A percentile compares a stretch with the other conserved stretches of the same genome.
phyloP scores from a whole-genome alignment of 805 yeast genomes.

The Ogataea nakhonphanomensis region DNA sequence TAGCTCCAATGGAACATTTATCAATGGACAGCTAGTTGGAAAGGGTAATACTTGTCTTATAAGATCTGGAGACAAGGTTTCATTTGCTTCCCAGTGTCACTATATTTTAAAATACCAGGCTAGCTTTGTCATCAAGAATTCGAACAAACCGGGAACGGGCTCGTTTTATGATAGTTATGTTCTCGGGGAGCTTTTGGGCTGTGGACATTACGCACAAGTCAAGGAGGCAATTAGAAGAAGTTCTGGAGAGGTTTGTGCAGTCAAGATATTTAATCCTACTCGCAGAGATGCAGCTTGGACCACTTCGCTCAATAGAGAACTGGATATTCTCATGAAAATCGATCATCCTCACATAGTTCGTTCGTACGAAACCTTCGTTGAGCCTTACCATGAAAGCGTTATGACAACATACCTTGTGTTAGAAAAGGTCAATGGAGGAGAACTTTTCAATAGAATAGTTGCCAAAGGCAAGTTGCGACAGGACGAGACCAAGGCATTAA shows the following conservation, averaged over 20 bases:
- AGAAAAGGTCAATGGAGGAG: constrained; percentile 74
- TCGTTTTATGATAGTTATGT: constrained; percentile 58
- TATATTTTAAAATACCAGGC: constrained; percentile 28
- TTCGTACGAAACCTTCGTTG: constrained; percentile 52
- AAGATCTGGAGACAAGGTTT: constrained; percentile 60
- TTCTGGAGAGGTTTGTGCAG: constrained; percentile 64
- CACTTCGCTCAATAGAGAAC: constrained; percentile 54
- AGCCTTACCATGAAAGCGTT: constrained; percentile 45
- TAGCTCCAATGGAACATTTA: constrained; percentile 63
- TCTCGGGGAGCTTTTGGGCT: constrained; percentile 59
- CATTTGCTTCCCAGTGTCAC: constrained; percentile 41
- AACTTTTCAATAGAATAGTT: constrained; percentile 68
- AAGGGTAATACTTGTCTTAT: constrained; percentile 46
- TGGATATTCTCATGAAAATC: constrained; percentile 59
- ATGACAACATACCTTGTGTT: constrained; percentile 59
- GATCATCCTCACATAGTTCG: constrained; percentile 71
- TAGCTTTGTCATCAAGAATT: neutral
- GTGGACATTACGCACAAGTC: constrained; percentile 82
- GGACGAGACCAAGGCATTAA: constrained; percentile 58
- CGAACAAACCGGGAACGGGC: constrained; percentile 11
- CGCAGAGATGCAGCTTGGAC: constrained; percentile 25
- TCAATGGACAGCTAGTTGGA: constrained; percentile 55
- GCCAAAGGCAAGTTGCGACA: constrained; percentile 58
- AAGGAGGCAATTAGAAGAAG: constrained; percentile 59
- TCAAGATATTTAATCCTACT: constrained; percentile 59